Base-by-base conservation (phyloP, 176 grass and related monocot genomes). In the Aegilops tauschii region DNA sequence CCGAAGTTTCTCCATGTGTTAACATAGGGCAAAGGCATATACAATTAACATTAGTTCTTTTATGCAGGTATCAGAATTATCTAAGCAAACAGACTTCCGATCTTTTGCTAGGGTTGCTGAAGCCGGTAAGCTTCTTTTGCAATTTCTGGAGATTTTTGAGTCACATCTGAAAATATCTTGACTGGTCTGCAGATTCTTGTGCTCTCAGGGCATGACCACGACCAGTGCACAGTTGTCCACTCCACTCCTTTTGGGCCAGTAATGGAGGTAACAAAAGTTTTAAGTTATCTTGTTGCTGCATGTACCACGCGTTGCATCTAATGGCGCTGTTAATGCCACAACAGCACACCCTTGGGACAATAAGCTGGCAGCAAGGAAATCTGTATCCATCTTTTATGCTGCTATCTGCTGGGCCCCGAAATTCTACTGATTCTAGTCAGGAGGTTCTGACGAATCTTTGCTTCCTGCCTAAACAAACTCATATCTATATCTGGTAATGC, bases 331-430 rank as follows among this genome's bases (percentile, higher is more conserved):
- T 69, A 77, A 85, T 75, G 65, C 21, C 72, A 80, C 94, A 98
- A 79, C 93, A 98, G 97, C 94, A 98, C 80, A 98, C 93, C 12
- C 65, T 98, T 17, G 97, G 97, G 25, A 98, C 97, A 61, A 76
- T 91, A 65, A 93, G 94, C 81, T 98, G 96, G 97, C 97, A 96
- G 88, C 97, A 96, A 78, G 92, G 97, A 72, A 98, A 93, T 77
- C 87, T 96, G 12, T 94, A 94, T 93, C 97, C 97, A 84, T 96
- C 97, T 82, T 98, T 98, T 90, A 98, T 98, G 97, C 85, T 98
- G 79, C 39, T 98, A 61, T 94, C 94, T 83, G 87, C 86, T 75
- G 82, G 79, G 68, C 87, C 86, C 72, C 83, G 18, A 59, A 94
- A 94, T 89, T 92, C 81, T 80, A 91, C 89, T 80, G 86, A 89